Evolutionary conservation across 164 flowering plant genomes (phyloP).

Genomic region (Stephania cephalantha): DNA sequence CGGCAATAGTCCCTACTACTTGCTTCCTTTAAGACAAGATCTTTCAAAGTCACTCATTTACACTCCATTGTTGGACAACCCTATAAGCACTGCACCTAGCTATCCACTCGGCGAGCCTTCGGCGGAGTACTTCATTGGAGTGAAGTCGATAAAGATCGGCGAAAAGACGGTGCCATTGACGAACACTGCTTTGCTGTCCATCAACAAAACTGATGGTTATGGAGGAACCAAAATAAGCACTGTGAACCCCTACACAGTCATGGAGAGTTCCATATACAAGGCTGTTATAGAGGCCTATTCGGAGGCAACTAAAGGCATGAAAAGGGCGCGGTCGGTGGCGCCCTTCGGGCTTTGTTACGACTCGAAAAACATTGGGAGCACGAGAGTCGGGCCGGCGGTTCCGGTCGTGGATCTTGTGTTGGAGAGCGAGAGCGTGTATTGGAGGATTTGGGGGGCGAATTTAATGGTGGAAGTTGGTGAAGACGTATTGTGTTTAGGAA

Average conservation of each 20-base stretch:
- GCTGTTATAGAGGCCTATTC: slow-evolving; percentile 24
- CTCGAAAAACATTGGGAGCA: slow-evolving; percentile 15
- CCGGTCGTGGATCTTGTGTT: slow-evolving; percentile 40
- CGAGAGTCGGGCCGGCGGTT: slow-evolving; percentile 12
- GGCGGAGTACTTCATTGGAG: slow-evolving; percentile 32
- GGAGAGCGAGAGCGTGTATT: slow-evolving; percentile 28
- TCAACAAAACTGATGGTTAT: slow-evolving; percentile 17
- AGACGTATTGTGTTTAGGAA: slow-evolving; percentile 44
- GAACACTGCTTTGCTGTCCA: slow-evolving; percentile 20
- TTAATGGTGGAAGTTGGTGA: slow-evolving; percentile 41
- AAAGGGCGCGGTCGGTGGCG: slow-evolving; percentile 21
- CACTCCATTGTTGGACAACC: slow-evolving; percentile 30
- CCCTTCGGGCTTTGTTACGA: slow-evolving; percentile 38
- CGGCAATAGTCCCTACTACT: slow-evolving; percentile 15
- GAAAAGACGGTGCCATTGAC: slow-evolving; percentile 2
- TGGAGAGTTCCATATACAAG: slow-evolving; percentile 37
- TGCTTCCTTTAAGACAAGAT: slow-evolving; percentile 12
- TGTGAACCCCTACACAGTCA: slow-evolving; percentile 33
- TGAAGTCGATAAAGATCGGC: slow-evolving; percentile 25
- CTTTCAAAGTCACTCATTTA: slow-evolving; percentile 16
- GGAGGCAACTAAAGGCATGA: neutral
- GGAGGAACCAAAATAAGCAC: slow-evolving; percentile 52
- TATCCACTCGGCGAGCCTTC: slow-evolving; percentile 12
- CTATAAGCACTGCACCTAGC: neutral
- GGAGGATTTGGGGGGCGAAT: slow-evolving; percentile 47